Evolutionary conservation across 2,329 filamentous ascomycete species (phyloP), one percentile per base, ranked within the genome.

Genomic region (Stemphylium beticola): DNA sequence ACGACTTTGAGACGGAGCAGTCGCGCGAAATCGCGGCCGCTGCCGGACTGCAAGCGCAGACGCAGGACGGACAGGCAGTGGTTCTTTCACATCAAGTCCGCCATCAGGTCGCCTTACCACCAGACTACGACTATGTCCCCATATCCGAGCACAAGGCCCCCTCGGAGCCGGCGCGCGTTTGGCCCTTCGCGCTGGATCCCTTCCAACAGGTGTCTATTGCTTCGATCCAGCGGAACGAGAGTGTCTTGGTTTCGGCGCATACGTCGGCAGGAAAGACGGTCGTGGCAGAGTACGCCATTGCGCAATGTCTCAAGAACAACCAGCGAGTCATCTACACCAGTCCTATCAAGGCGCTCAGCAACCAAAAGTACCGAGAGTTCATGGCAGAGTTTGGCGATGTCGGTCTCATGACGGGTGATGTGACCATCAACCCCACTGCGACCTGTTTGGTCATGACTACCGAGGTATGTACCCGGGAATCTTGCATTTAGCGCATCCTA

Each of bases 401-500:
- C 46, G 95, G 95, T 54, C 82, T 99, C 58, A 98, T 99, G 93
- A 99, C 95, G 4, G 95, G 95, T 71, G 95, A 99, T 84, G 93
- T 98, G 60, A 99, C 95, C 20, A 99, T 99, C 77, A 99, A 99
- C 75, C 96, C 96, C 4, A 98, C 95, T 3, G 95, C 95, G 12
- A 98, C 93, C 56, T 99, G 95, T 75, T 81, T 99, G 54, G 95
- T 99, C 69, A 99, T 99, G 95, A 99, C 95, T 0, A 99, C 95
- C 0, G 95, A 99, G 74, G 78, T 79, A 69, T 55, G 69, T 40
- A 36, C 34, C 4, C 26, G 31, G 12, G 11, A 7, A 26, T 6
- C 14, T 4, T 5, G 20, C 11, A n/a, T 15, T 15, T 4, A 7
- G 17, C 7, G 18, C 17, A 17, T 34, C 42, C 64, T 73, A 57